Base-by-base conservation (phyloP, 2,329 filamentous ascomycete species). In the Trichothecium sympodiale region DNA sequence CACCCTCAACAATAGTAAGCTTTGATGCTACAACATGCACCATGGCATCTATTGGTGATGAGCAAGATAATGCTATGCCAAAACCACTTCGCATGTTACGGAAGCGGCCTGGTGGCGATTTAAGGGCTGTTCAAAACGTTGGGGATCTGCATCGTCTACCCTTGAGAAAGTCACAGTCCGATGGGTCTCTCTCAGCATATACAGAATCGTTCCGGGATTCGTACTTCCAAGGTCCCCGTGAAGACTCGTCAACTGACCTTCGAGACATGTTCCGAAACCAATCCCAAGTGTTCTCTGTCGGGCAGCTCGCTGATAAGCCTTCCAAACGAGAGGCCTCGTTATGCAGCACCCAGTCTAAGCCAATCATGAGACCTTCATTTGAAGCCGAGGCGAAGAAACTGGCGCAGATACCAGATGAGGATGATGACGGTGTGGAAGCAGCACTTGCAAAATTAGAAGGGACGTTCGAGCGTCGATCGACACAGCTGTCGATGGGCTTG, bases 381-480 rank as follows among this genome's bases (percentile, higher is more conserved):
- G 86, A 96, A 55, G 80, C 74, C 3, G 87, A 94, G 48, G 85
- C 93, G 1, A 79, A 88, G 40, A 84, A 84, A 47, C 74, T 98
- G 36, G 85, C 88, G 3, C 79, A 83, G 37, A 84, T 96, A 17
- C 86, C 89, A 0, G 88, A 95, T 50, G 54, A 64, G 13, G 72
- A 79, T 41, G 84, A 93, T 50, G 86, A 86, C 6, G 89, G 89
- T 10, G 79, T 96, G 17, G 91, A 96, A 52, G 87, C 88, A n/a
- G 85, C 91, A 1, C 57, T 98, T 34, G 61, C 88, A 47, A 98
- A 96, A 50, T 69, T 98, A 1, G 91, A 98, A 61, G 91, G 91
- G 8, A 89, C 77, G 46, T 91, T 80, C 46, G 71, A 80, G 51
- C 77, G 69, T 46, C 74, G 57, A 46, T 42, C 54, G 1, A 53